phyloP scores from a whole-genome alignment of 2,329 filamentous ascomycete species.

The Hymenoscyphus linearis region DNA sequence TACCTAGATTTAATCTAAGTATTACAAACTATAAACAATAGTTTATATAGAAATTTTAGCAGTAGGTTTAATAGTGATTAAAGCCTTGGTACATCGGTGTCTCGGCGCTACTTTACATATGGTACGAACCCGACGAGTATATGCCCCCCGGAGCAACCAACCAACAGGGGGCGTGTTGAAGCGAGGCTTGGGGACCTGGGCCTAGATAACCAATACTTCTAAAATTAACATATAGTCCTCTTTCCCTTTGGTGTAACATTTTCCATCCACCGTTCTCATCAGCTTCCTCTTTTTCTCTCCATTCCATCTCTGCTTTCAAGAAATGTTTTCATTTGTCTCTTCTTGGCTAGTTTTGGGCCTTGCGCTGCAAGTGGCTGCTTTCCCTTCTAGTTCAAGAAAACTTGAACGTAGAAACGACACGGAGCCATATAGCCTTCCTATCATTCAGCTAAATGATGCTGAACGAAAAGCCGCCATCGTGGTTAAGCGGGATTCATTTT shows the following conservation, averaged over 20 bases:
- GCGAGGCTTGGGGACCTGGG: not conserved
- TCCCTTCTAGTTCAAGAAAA: not conserved
- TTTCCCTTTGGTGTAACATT: not conserved
- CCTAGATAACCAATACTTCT: not conserved
- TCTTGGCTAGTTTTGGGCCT: not conserved
- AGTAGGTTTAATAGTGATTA: too few species aligned
- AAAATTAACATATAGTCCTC: not conserved
- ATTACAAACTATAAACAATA: too few species aligned
- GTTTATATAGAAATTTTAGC: too few species aligned
- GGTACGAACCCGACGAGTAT: too few species aligned
- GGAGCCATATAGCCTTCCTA: not conserved
- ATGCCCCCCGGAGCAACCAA: too few species aligned
- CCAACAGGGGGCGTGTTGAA: not conserved
- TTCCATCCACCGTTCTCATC: not conserved
- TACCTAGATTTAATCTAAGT: too few species aligned
- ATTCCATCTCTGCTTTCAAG: not conserved
- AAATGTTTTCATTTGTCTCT: not conserved
- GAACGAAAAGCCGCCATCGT: not conserved
- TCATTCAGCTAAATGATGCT: not conserved
- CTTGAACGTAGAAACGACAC: not conserved
- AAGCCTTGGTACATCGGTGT: too few species aligned
- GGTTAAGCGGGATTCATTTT: slow-evolving; percentile 3
- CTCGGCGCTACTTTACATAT: too few species aligned
- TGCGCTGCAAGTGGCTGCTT: not conserved
- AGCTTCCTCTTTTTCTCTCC: not conserved